Conservation (phyloP, 805 yeast species). For the Hanseniaspora jakobsenii region DNA sequence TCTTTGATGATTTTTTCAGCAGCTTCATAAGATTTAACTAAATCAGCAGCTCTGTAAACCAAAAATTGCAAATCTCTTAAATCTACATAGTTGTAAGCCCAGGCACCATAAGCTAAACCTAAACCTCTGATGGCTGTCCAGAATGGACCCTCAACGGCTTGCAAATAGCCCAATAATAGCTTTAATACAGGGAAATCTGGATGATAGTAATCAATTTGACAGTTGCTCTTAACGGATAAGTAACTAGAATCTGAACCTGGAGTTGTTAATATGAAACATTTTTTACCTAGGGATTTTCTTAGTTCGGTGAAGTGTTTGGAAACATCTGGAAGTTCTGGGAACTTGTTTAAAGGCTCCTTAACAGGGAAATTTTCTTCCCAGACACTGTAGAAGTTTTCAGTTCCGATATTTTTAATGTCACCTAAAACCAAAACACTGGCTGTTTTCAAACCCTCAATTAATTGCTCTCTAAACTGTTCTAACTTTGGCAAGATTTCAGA, state of each 20-base stretch:
- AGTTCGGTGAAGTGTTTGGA: slow-evolving; percentile 40
- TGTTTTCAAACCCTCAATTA: slow-evolving; percentile 41
- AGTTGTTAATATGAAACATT: slow-evolving; percentile 54
- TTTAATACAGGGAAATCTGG: slow-evolving; percentile 59
- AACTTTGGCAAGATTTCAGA: slow-evolving; percentile 25
- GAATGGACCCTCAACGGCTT: slow-evolving; percentile 89
- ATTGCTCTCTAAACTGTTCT: slow-evolving; percentile 39
- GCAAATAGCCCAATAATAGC: slow-evolving; percentile 62
- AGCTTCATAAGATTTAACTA: slow-evolving; percentile 45
- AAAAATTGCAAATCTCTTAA: slow-evolving; percentile 53
- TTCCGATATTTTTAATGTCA: slow-evolving; percentile 39
- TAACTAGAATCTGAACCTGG: slow-evolving; percentile 80
- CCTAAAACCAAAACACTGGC: slow-evolving; percentile 62
- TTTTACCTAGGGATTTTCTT: slow-evolving; percentile 40
- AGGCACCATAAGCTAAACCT: slow-evolving; percentile 87
- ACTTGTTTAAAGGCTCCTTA: slow-evolving; percentile 15
- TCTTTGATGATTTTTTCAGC: slow-evolving; percentile 55
- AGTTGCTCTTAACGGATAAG: slow-evolving; percentile 41
- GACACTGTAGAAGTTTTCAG: slow-evolving; percentile 21
- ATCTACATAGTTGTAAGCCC: slow-evolving; percentile 46
- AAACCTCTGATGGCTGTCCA: slow-evolving; percentile 94
- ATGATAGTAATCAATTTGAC: slow-evolving; percentile 29
- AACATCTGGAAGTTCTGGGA: slow-evolving; percentile 41
- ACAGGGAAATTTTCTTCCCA: slow-evolving; percentile 22
- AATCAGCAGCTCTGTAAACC: slow-evolving; percentile 77